A percentile compares a stretch with the other conserved stretches of the same genome.
phyloP scores from a whole-genome alignment of 1,284 basidiomycete species.

The Cerrena zonata region DNA sequence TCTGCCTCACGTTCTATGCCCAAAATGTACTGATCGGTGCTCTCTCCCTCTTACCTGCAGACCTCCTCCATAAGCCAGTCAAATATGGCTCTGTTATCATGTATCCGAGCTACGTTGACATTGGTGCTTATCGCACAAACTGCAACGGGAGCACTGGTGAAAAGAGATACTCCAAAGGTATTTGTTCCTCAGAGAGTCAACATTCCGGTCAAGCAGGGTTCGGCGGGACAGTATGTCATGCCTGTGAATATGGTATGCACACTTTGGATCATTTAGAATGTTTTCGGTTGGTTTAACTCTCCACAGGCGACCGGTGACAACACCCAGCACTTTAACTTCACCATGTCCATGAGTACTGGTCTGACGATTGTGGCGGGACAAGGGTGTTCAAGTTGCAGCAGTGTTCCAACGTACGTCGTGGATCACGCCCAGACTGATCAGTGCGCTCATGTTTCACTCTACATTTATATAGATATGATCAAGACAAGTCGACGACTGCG shows the following conservation, averaged over 20 bases:
- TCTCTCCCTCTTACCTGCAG: background rate
- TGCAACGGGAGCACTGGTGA: background rate
- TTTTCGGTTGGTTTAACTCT: background rate
- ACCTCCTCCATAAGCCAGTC: background rate
- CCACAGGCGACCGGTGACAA: conserved; percentile 19
- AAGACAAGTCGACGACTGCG: conserved; percentile 25
- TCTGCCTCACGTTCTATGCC: background rate
- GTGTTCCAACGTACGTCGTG: conserved; percentile 24
- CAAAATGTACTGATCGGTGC: background rate
- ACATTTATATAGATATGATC: conserved; percentile 26
- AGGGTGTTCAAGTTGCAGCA: conserved; percentile 27
- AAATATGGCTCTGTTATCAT: background rate
- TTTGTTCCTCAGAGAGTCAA: conserved; percentile 9
- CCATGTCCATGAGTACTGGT: conserved; percentile 34
- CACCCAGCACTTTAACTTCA: conserved; percentile 34
- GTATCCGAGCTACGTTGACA: background rate
- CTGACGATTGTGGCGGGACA: conserved; percentile 32
- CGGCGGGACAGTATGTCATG: conserved; percentile 18
- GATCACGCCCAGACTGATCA: conserved; percentile 1
- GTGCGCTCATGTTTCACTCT: background rate
- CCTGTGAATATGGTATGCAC: conserved; percentile 18
- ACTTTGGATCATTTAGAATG: background rate
- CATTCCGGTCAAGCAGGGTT: conserved; percentile 16
- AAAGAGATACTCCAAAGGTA: background rate
- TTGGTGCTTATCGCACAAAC: background rate